Evolutionary conservation across 345 rosid genomes (phyloP).

Genomic region (Clarkia xantiana): DNA sequence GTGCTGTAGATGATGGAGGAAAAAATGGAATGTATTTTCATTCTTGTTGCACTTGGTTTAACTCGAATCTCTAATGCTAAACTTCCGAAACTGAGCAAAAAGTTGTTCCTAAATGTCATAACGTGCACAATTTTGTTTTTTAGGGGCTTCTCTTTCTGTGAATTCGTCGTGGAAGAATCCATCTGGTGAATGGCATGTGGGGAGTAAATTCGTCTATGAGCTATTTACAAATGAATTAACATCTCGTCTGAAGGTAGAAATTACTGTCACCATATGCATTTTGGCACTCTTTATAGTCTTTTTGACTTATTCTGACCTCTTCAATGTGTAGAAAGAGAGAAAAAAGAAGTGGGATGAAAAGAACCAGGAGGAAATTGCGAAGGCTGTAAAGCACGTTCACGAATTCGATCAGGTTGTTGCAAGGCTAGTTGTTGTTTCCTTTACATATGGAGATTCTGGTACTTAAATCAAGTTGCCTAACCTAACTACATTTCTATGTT

Average conservation of each 20-base stretch:
- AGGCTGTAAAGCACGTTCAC: conserved; percentile 57
- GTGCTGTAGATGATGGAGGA: too few species aligned
- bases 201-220: conserved; percentile 70
- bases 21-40: too few species aligned
- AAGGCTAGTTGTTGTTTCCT: not conserved
- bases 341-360: conserved; percentile 83
- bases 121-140: not conserved
- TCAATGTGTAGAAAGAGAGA: conserved; percentile 46
- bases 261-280: conserved; percentile 3
- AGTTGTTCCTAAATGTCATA: conserved; percentile 2
- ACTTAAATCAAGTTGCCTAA: not conserved
- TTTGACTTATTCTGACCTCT: conserved; percentile 3
- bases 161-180: conserved; percentile 90
- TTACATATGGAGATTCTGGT: not conserved
- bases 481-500: too few species aligned
- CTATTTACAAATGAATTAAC: conserved; percentile 56
- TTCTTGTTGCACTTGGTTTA: too few species aligned
- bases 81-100: too few species aligned
- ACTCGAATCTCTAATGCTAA: too few species aligned
- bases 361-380: conserved; percentile 73
- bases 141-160: conserved; percentile 59
- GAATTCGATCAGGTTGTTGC: conserved; percentile 64
- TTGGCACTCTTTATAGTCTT: conserved; percentile 4
- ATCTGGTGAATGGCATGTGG: conserved; percentile 88
- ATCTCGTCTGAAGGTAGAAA: conserved; percentile 65